phyloP scores from a whole-genome alignment of 148 eudicot species.

The Rhododendron vialii region DNA sequence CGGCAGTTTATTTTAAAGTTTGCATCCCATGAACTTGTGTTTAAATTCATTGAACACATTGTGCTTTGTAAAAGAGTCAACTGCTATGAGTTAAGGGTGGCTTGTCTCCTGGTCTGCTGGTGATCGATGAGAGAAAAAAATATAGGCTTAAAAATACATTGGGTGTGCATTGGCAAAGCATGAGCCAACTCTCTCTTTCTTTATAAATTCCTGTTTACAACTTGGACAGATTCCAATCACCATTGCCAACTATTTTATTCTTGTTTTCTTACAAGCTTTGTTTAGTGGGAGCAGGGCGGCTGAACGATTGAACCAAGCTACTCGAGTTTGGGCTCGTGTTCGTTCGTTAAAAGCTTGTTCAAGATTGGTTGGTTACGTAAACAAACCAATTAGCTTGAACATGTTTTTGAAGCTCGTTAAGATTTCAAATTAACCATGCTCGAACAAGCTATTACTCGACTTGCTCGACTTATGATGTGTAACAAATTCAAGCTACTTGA shows the following conservation, averaged over 20 bases:
- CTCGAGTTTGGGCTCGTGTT: no score
- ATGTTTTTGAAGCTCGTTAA: no score
- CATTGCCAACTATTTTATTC: neutral
- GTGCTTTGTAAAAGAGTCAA: conserved; percentile 13
- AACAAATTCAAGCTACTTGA: no score
- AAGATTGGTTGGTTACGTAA: no score
- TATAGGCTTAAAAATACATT: neutral
- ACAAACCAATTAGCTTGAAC: no score
- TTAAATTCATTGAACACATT: conserved; percentile 17
- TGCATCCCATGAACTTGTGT: neutral
- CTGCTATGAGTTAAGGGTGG: conserved; percentile 9
- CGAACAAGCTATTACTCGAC: no score
- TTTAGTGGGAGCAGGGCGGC: neutral
- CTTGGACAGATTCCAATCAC: neutral
- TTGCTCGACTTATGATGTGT: no score
- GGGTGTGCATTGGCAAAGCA: neutral
- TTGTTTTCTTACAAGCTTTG: neutral
- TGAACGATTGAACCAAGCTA: no score
- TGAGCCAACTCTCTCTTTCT: neutral
- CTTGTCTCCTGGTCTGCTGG: conserved; percentile 22
- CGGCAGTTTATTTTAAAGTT: neutral
- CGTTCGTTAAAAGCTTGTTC: no score
- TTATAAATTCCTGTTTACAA: neutral
- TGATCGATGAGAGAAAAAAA: neutral
- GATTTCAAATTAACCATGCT: no score